Evolutionary conservation across 2,329 filamentous ascomycete genomes (phyloP).

Genomic region (Fusarium acutatum): DNA sequence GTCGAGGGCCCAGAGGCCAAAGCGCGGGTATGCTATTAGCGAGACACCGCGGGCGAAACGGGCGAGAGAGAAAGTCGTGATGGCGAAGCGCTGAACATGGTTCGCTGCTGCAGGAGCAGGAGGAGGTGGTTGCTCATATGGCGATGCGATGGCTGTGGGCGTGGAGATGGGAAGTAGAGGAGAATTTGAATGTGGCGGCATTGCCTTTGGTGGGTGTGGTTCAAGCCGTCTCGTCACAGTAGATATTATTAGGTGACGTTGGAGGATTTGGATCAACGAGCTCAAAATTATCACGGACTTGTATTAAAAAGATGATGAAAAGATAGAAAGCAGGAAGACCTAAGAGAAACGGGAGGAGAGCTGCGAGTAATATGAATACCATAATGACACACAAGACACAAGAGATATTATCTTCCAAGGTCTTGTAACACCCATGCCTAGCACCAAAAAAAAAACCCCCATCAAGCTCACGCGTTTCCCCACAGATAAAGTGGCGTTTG

Average conservation of each 20-base stretch:
- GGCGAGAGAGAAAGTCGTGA: slow-evolving; percentile 36
- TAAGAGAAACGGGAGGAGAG: slow-evolving; percentile 16
- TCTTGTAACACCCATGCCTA: background rate
- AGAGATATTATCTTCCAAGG: background rate
- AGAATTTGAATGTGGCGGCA: slow-evolving; percentile 31
- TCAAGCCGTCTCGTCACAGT: background rate
- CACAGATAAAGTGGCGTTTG: slow-evolving; percentile 33
- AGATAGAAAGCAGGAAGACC: slow-evolving; percentile 5
- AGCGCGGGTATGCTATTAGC: slow-evolving; percentile 41
- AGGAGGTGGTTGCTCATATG: background rate
- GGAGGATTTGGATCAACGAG: slow-evolving; percentile 4
- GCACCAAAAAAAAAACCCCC: slow-evolving; percentile 8
- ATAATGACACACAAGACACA: background rate
- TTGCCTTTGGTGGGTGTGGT: slow-evolving; percentile 8
- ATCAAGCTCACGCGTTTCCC: slow-evolving; percentile 41
- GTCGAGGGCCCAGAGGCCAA: slow-evolving; percentile 44
- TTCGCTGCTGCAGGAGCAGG: slow-evolving; percentile 18
- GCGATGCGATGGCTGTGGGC: slow-evolving; percentile 31
- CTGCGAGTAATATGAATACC: slow-evolving; percentile 8
- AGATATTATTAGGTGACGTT: background rate
- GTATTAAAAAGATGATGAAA: slow-evolving; percentile 11
- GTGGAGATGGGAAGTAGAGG: slow-evolving; percentile 41
- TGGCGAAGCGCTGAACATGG: slow-evolving; percentile 36
- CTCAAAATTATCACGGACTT: slow-evolving; percentile 8
- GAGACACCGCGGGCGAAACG: slow-evolving; percentile 43